Evolutionary conservation across 257 asterid species (phyloP).

Genomic region (Schizonepeta tenuifolia): DNA sequence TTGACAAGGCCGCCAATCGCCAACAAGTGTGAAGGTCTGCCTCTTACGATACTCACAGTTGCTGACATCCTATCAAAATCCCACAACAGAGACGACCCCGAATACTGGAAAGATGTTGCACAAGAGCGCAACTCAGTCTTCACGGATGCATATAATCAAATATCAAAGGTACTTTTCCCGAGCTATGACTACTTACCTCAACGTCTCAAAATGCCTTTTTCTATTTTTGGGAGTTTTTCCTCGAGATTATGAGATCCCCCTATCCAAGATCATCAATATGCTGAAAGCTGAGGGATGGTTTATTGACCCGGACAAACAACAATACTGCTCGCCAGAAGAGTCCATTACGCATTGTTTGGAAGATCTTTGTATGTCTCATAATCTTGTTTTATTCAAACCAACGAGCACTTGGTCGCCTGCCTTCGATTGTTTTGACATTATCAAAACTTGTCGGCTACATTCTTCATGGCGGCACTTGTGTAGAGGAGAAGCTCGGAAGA

Average conservation of each 20-base stretch:
- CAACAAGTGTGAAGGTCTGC: too few relatives aligned
- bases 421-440: not conserved
- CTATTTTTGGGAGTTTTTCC: not conserved
- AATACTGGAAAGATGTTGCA: too few relatives aligned
- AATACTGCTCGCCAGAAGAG: too few relatives aligned
- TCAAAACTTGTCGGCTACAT: constrained; percentile 14
- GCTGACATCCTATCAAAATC: too few relatives aligned
- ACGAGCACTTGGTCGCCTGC: not conserved
- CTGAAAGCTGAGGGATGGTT: too few relatives aligned
- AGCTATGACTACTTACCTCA: constrained; percentile 4
- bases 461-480: constrained; percentile 6
- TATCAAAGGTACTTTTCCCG: not conserved
- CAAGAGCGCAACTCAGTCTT: not conserved
- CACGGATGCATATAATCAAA: not conserved
- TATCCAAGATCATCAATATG: too few relatives aligned
- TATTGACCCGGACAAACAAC: too few relatives aligned
- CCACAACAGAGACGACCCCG: too few relatives aligned
- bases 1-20: too few relatives aligned
- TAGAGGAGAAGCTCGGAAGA: not conserved
- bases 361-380: not conserved
- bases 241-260: too few relatives aligned
- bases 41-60: too few relatives aligned
- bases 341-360: too few relatives aligned
- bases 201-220: constrained; percentile 8
- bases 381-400: not conserved